Evolutionary conservation across 108 stramenopile genomes (phyloP).

Genomic region (Conticribra weissflogii): DNA sequence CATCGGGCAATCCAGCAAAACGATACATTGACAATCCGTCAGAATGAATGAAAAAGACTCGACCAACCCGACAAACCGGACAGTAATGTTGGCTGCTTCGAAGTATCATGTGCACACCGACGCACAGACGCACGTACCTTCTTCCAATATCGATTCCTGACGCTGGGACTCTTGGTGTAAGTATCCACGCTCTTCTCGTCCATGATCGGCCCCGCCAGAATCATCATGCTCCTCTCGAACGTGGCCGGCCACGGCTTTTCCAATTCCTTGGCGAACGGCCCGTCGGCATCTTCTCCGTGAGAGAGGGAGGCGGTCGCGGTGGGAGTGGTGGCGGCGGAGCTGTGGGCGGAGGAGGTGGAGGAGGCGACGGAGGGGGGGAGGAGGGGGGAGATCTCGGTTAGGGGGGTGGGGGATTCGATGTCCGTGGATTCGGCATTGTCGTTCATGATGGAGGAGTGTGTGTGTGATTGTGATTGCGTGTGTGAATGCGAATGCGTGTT

Average conservation of each 20-base stretch:
- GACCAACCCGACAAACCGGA: too few species aligned
- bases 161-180: conserved; percentile 69
- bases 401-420: background rate
- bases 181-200: conserved; percentile 54
- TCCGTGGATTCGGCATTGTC: background rate
- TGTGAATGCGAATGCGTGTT: too few species aligned
- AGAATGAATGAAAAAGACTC: too few species aligned
- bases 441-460: background rate
- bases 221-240: conserved; percentile 67
- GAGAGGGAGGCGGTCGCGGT: background rate
- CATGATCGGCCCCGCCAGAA: conserved; percentile 68
- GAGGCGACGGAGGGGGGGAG: background rate
- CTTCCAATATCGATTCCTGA: conserved; percentile 36
- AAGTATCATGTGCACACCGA: too few species aligned
- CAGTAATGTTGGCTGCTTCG: too few species aligned
- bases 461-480: too few species aligned
- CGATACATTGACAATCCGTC: too few species aligned
- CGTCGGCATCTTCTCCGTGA: background rate
- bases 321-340: background rate
- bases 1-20: too few species aligned
- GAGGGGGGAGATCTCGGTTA: background rate
- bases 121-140: too few species aligned
- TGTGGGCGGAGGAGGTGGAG: background rate
- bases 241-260: conserved; percentile 79
- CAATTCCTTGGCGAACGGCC: conserved; percentile 47